phyloP scores from a whole-genome alignment of 1,284 basidiomycete genomes.

The Exobasidium cylindrosporum region DNA sequence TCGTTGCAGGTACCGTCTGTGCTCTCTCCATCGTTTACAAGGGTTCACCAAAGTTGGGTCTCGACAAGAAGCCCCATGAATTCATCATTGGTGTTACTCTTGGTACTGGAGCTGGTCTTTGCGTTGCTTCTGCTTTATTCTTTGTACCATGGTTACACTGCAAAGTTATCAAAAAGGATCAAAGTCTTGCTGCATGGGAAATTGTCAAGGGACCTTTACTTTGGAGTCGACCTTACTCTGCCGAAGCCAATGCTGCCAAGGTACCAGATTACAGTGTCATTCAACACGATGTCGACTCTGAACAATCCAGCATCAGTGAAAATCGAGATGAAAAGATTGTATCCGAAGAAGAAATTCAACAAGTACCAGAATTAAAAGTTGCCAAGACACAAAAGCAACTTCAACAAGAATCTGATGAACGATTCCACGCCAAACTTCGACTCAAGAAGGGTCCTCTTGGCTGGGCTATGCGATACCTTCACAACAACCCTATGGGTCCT shows the following conservation, averaged over 20 bases:
- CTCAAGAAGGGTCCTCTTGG: slow-evolving; percentile 19
- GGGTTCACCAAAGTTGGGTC: slow-evolving; percentile 58
- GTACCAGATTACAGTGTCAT: slow-evolving; percentile 57
- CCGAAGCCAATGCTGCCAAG: slow-evolving; percentile 35
- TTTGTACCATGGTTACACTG: slow-evolving; percentile 60
- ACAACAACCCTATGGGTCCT: slow-evolving; percentile 19
- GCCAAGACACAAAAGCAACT: slow-evolving; percentile 20
- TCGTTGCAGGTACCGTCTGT: slow-evolving; percentile 41
- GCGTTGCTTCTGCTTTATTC: slow-evolving; percentile 57
- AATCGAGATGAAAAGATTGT: slow-evolving; percentile 17
- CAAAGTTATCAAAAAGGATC: slow-evolving; percentile 59
- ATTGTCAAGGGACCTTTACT: slow-evolving; percentile 60
- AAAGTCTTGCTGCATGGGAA: slow-evolving; percentile 55
- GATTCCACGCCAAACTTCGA: slow-evolving; percentile 21
- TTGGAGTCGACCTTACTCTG: slow-evolving; percentile 57
- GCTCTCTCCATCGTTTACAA: slow-evolving; percentile 53
- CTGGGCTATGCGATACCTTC: slow-evolving; percentile 23
- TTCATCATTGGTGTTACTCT: slow-evolving; percentile 58
- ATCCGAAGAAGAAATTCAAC: neutral
- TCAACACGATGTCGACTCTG: slow-evolving; percentile 19
- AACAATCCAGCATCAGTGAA: neutral
- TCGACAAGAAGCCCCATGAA: slow-evolving; percentile 55
- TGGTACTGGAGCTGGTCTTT: slow-evolving; percentile 56
- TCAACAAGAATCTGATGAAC: slow-evolving; percentile 17
- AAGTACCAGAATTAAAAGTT: slow-evolving; percentile 1